Percentiles rank a stretch among this genome's conserved stretches.
Evolutionary conservation across 73 alveolate genomes (phyloP).

Genomic region (Paramecium octaurelia): DNA sequence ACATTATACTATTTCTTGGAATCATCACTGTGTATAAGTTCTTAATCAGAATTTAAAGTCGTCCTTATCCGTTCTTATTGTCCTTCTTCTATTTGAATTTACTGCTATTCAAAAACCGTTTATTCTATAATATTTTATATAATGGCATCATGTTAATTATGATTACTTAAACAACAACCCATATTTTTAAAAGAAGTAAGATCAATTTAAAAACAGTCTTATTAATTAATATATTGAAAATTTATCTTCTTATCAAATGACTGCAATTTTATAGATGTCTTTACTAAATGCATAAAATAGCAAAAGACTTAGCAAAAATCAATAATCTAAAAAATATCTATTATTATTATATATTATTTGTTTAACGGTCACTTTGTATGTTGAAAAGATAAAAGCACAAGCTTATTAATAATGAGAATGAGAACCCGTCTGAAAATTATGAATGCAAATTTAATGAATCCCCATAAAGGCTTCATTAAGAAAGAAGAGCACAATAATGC

Average conservation of each 20-base stretch:
- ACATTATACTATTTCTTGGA: neutral
- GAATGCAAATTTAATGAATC: slow-evolving; percentile 16
- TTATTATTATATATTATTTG: neutral
- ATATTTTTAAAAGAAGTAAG: neutral
- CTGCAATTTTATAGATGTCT: neutral
- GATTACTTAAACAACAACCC: slow-evolving; percentile 23
- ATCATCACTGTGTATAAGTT: neutral
- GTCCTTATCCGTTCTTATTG: neutral
- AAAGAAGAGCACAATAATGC: neutral
- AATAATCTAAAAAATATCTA: neutral
- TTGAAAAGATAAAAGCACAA: neutral
- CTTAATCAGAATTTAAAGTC: slow-evolving; percentile 5
- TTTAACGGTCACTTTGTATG: slow-evolving; percentile 33
- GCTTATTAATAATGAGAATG: neutral
- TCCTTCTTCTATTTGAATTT: neutral
- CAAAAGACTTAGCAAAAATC: neutral
- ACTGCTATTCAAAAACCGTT: neutral
- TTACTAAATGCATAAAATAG: neutral
- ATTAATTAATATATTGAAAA: neutral
- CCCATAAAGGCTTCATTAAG: neutral
- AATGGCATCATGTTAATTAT: slow-evolving; percentile 16
- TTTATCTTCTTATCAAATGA: neutral
- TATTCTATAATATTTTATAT: neutral
- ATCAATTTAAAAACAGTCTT: neutral
- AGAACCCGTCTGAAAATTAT: neutral